Base-by-base conservation (phyloP, 192 early-diverging fungal genomes). In the Backusella luteola region DNA sequence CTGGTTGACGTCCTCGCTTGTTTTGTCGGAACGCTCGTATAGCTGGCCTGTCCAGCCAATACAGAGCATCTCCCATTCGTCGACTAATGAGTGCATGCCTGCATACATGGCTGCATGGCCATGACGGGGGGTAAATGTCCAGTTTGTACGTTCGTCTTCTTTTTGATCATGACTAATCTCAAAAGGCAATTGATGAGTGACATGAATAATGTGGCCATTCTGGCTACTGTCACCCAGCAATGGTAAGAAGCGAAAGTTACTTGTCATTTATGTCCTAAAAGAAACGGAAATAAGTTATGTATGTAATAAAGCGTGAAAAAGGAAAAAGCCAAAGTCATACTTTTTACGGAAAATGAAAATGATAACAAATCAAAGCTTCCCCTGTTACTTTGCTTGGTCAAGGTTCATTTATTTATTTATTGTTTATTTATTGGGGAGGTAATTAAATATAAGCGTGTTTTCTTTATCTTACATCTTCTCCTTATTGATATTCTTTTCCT, bases 31-130 rank as follows among this genome's bases (percentile, higher is more conserved):
- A 59, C 81, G 78, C 74, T 95, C 90, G 35, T 80, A 76, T n/a
- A 91, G 79, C 68, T 85, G 78, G 19, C 93, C 96, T 15, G 90
- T 87, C 87, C 90, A 94, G 52, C 95, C 96, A 66, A 99, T 81
- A 74, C 91, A 87, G 12, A 90, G 81, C 35, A 90, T 88, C 19
- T 92, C 87, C 72, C 87, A 81, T n/a, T 84, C 82, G 26, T 85
- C 84, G 23, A 53, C 44, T 26, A 99, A 85, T 4, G 94, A 92
- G 32, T 84, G 83, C 56, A 97, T 91, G 49, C 95, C 97, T 19
- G 94, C 90, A 80, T 94, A 96, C 87, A 97, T 93, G 67, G 97
- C 96, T 6, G 92, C 92, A 81, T 97, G 97, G 19, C 94, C 95
- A 12, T 92, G 81, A 59, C 95, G 84, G 21, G 85, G 84, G 3